Conservation (phyloP, 768 basidiomycete genomes). For the Tulasnella sp. region DNA sequence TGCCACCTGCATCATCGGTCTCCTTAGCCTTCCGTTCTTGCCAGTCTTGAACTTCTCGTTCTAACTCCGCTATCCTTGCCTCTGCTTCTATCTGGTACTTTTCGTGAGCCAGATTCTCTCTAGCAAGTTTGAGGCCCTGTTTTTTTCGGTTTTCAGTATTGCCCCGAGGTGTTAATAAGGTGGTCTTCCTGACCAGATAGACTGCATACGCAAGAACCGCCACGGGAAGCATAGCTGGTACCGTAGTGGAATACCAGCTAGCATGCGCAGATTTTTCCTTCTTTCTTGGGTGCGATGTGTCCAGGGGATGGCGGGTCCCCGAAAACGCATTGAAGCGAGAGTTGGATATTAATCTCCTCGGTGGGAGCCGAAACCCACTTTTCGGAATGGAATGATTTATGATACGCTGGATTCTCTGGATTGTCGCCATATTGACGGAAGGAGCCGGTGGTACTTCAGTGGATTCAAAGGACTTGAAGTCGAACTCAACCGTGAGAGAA, state of each 20-base stretch:
- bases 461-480: not conserved
- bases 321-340: not conserved
- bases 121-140: constrained; percentile 18
- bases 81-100: constrained; percentile 21
- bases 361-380: not conserved
- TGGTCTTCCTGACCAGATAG: constrained; percentile 8
- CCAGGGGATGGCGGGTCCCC: not conserved
- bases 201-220: constrained; percentile 20
- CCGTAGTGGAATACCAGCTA: constrained; percentile 18
- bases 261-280: constrained; percentile 25
- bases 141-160: not conserved
- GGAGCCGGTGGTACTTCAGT: not conserved
- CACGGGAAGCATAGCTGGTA: constrained; percentile 24
- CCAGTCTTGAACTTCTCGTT: constrained; percentile 17
- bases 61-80: constrained; percentile 7
- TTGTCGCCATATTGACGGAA: not conserved
- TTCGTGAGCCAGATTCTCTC: constrained; percentile 19
- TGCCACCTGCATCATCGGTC: not conserved
- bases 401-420: not conserved
- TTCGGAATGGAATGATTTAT: not conserved
- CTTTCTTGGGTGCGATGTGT: not conserved
- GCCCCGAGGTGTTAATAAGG: no score
- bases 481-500: not conserved
- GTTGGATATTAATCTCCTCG: not conserved
- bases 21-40: not conserved